Evolutionary conservation across 768 basidiomycete species (phyloP).

Genomic region (Pluteus cervinus): DNA sequence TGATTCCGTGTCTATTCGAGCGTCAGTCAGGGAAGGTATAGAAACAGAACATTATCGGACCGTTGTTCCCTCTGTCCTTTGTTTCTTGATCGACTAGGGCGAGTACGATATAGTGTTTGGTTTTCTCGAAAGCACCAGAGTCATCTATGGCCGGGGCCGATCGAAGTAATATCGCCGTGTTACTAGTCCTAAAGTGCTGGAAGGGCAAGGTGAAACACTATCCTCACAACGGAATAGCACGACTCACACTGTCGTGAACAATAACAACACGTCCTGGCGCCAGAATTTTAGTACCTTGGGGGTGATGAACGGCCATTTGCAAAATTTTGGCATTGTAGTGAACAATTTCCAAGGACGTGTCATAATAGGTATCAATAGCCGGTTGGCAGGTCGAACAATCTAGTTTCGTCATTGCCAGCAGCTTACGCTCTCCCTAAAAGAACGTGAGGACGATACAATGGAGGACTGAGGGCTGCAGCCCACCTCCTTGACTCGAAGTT

Average conservation of each 20-base stretch:
- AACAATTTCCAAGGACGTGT: conserved; percentile 57
- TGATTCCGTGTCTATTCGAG: conserved; percentile 46
- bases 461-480: conserved; percentile 14
- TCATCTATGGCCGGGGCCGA: conserved; percentile 42
- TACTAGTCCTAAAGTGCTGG: conserved; percentile 73
- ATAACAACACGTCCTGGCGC: conserved; percentile 75
- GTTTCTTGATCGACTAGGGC: conserved; percentile 63
- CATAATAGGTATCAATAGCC: conserved; percentile 76
- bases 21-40: neutral
- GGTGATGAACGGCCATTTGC: conserved; percentile 48
- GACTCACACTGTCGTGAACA: conserved; percentile 71
- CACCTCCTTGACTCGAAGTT: conserved; percentile 82
- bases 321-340: conserved; percentile 59
- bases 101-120: conserved; percentile 60
- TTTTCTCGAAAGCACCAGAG: conserved; percentile 38
- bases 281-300: conserved; percentile 65
- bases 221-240: neutral
- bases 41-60: conserved; percentile 25
- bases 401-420: conserved; percentile 57
- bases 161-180: conserved; percentile 68
- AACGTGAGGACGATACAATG: conserved; percentile 6
- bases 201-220: neutral
- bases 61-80: conserved; percentile 46
- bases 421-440: conserved; percentile 58
- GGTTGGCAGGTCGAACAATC: conserved; percentile 61